A percentile compares a stretch with the other conserved stretches of the same genome.
These are phyloP conservation scores for Cryptococcus sp. DNA, from an alignment of 1,284 basidiomycete species.

Conservation along the genomic window DNA sequence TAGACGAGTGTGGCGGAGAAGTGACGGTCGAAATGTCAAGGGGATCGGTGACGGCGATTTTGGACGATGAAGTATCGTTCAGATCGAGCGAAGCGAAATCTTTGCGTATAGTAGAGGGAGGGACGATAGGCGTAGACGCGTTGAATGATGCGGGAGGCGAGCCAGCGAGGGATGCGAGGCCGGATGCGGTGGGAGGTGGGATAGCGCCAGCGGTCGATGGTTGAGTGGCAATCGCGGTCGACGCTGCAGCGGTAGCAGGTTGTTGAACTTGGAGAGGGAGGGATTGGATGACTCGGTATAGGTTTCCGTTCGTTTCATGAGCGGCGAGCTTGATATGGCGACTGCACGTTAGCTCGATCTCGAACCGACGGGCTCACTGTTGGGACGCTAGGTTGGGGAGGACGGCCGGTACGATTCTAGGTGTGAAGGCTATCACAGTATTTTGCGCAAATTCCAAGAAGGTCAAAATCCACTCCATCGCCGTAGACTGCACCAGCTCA, in stretches of 20 bases:
- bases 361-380: constrained; percentile 21
- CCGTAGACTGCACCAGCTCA: constrained; percentile 82
- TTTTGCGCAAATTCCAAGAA: constrained; percentile 83
- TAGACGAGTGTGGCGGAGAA: background rate
- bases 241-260: constrained; percentile 21
- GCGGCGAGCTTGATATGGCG: constrained; percentile 84
- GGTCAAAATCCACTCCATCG: constrained; percentile 86
- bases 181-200: constrained; percentile 22
- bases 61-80: constrained; percentile 1
- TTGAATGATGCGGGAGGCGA: constrained; percentile 23
- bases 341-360: constrained; percentile 13
- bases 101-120: constrained; percentile 21
- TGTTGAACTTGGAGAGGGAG: constrained; percentile 61
- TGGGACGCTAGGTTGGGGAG: constrained; percentile 81
- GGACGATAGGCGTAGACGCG: constrained; percentile 4
- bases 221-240: constrained; percentile 1
- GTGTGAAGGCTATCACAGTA: constrained; percentile 91
- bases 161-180: constrained; percentile 14
- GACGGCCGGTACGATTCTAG: constrained; percentile 83
- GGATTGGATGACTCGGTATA: constrained; percentile 78
- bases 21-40: constrained; percentile 9
- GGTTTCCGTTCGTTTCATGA: constrained; percentile 74
- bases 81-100: constrained; percentile 19
- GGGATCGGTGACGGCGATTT: constrained; percentile 25
- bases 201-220: constrained; percentile 13